phyloP scores from a whole-genome alignment of 2,329 filamentous ascomycete species.

The Fusarium liriodendri region DNA sequence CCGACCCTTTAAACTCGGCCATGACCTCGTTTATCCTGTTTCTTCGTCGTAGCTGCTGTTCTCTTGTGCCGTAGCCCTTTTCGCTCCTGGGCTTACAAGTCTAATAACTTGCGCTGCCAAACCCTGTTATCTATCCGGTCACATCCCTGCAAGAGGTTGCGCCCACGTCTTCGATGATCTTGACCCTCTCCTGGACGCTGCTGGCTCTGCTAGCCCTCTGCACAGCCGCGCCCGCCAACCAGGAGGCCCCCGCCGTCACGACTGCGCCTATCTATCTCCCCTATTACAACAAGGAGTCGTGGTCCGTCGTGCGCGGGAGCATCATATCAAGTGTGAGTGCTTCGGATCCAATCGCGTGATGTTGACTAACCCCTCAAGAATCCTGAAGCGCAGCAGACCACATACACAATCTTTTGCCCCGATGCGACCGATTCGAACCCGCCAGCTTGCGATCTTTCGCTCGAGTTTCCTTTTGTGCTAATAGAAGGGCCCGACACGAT shows the following conservation, averaged over 20 bases:
- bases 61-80: background rate
- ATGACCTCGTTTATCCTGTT: constrained; percentile 17
- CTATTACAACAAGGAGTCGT: constrained; percentile 54
- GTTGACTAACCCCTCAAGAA: constrained; percentile 32
- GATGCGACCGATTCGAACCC: constrained; percentile 53
- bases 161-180: constrained; percentile 22
- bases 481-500: constrained; percentile 59
- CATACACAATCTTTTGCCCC: constrained; percentile 62
- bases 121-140: background rate
- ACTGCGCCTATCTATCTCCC: constrained; percentile 60
- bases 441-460: constrained; percentile 55
- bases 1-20: constrained; percentile 22
- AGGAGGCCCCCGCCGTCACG: constrained; percentile 46
- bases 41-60: background rate
- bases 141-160: background rate
- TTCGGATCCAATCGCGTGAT: background rate
- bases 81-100: background rate
- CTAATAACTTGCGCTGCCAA: background rate
- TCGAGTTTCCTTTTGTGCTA: constrained; percentile 60
- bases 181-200: constrained; percentile 25
- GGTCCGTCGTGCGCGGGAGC: constrained; percentile 59
- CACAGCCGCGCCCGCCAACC: constrained; percentile 32
- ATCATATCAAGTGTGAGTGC: constrained; percentile 55
- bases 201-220: constrained; percentile 44
- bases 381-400: constrained; percentile 50